Evolutionary conservation across 2,329 filamentous ascomycete species (phyloP).

Genomic region (Nemania bipapillata): DNA sequence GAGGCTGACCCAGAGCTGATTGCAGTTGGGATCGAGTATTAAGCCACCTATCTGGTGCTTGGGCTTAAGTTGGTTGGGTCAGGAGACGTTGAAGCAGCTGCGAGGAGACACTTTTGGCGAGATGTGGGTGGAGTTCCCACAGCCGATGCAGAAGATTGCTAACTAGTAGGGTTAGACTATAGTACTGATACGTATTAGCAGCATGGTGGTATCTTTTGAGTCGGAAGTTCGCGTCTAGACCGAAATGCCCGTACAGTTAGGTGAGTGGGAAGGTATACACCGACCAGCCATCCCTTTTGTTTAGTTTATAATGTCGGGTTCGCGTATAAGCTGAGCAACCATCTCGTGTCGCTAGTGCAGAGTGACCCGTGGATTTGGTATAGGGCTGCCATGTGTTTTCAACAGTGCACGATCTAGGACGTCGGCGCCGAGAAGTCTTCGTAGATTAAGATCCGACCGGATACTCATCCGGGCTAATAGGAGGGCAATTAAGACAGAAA

Average conservation of each 20-base stretch:
- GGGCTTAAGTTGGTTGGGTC: constrained; percentile 27
- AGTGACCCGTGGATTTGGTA: constrained; percentile 27
- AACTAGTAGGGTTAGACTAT: constrained; percentile 10
- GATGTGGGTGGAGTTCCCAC: constrained; percentile 31
- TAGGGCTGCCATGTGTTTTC: constrained; percentile 16
- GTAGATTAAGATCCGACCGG: not conserved
- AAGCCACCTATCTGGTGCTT: not conserved
- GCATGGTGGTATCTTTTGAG: constrained; percentile 6
- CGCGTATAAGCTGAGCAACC: constrained; percentile 30
- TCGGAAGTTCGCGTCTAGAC: not conserved
- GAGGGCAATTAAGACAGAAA: not conserved
- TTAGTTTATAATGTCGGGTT: constrained; percentile 7
- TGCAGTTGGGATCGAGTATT: not conserved
- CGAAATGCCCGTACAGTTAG: constrained; percentile 6
- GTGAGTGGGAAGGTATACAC: constrained; percentile 5
- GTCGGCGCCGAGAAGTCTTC: not conserved
- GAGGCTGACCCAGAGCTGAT: not conserved
- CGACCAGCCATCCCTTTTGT: not conserved
- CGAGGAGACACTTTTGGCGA: constrained; percentile 32
- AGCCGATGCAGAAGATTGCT: constrained; percentile 7
- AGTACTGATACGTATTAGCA: constrained; percentile 3
- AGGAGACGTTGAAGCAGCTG: constrained; percentile 33
- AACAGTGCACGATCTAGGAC: not conserved
- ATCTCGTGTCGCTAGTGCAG: constrained; percentile 16
- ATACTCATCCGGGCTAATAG: not conserved